Base-by-base conservation (phyloP, 192 early-diverging fungal genomes). In the Coemansia sp. region DNA sequence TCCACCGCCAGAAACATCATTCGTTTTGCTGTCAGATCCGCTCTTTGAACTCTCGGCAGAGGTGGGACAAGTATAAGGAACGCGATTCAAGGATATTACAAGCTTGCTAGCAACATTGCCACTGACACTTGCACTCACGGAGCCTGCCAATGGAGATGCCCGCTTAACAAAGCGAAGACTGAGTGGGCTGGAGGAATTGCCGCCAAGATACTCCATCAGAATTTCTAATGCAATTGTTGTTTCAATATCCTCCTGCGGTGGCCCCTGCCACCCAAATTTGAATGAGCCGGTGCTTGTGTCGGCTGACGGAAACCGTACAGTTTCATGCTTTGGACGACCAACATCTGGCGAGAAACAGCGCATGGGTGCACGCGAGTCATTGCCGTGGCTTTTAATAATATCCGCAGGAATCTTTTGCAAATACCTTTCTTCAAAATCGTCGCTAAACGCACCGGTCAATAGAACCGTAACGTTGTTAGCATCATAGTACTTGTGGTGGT, bases 91-190 rank as follows among this genome's bases (percentile, higher is more conserved):
- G 10, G 75, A 62, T n/a, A 94, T 21, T 13, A 84, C 50, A n/a
- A 95, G 53, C 11, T 82, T 80, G 8, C 84, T 77, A 56, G 89
- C 76, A 18, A 89, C 75, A 19, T 71, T 86, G 12, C 68, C 76
- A 49, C 83, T 83, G 21, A 92, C 63, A 39, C 87, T 85, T 49
- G 83, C 85, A 48, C 86, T 79, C 8, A 92, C 86, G 47, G 87
- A 71, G 26, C 84, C 86, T 9, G 90, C 90, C 57, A 85, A 74
- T 6, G 92, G 92, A 9, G 71, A 75, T 15, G 79, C 67, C 15
- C 84, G 77, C 76, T 95, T 92, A 7, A 92, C 89, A 89, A 94
- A 94, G 26, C 77, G 85, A 72, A 92, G 92, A 40, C 81, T 73
- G 47, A 93, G 86, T 7, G 90, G 91, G 40, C 88, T 89, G 4